Percentiles rank a stretch among this genome's conserved stretches.
Conservation (phyloP, 2,329 filamentous ascomycete genomes). For the Pseudogymnoascus sp. region DNA sequence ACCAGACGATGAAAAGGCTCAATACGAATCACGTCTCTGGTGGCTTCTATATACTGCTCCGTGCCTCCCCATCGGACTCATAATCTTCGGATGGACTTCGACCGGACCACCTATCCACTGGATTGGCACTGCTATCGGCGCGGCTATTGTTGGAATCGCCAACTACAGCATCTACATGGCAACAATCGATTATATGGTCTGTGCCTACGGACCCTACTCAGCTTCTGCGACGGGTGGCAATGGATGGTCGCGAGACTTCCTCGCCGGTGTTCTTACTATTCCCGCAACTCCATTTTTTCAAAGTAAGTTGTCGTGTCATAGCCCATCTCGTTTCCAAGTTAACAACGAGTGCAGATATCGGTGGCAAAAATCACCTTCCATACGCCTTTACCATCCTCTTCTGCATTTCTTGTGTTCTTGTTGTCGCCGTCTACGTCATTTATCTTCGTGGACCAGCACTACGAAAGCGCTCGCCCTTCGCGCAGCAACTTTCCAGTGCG, state of each 20-base stretch:
- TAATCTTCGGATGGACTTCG: constrained; percentile 64
- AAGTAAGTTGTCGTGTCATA: constrained; percentile 25
- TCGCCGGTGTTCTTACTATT: constrained; percentile 64
- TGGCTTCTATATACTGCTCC: constrained; percentile 57
- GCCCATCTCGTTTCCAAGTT: background rate
- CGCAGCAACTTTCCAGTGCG: constrained; percentile 49
- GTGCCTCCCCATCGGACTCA: constrained; percentile 57
- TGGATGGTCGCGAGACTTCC: constrained; percentile 65
- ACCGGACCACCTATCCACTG: constrained; percentile 58
- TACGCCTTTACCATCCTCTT: constrained; percentile 59
- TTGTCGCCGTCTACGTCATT: constrained; percentile 57
- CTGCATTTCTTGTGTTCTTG: constrained; percentile 53
- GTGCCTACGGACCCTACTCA: constrained; percentile 65
- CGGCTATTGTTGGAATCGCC: constrained; percentile 61
- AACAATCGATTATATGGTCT: constrained; percentile 72
- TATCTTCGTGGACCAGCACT: constrained; percentile 58
- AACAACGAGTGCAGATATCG: constrained; percentile 38
- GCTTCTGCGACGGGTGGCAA: constrained; percentile 72
- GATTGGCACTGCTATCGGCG: constrained; percentile 61
- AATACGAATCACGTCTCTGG: constrained; percentile 62
- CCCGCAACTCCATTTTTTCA: constrained; percentile 58
- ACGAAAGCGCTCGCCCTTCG: constrained; percentile 56
- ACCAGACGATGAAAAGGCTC: constrained; percentile 49
- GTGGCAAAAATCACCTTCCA: constrained; percentile 46
- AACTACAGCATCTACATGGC: constrained; percentile 70